Percentiles rank a stretch among this genome's conserved stretches.
Conservation (phyloP, 2,329 filamentous ascomycete species). For the Didymella pinodella region DNA sequence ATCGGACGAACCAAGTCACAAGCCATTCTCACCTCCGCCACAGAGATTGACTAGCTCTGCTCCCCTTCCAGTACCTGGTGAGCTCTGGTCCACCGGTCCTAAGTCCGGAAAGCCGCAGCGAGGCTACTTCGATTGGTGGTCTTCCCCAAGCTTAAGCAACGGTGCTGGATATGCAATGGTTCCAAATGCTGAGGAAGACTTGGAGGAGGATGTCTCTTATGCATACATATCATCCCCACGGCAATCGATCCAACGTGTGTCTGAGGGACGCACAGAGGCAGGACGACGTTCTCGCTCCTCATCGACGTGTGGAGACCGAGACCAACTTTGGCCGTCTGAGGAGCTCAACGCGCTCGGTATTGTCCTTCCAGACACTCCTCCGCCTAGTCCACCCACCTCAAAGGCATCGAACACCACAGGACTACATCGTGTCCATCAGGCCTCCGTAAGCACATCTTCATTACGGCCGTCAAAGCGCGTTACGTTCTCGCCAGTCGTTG, state of each 20-base stretch:
- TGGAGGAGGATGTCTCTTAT: neutral
- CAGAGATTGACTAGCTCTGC: slow-evolving; percentile 2
- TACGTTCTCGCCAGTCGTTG: slow-evolving; percentile 14
- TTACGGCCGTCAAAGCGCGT: slow-evolving; percentile 8
- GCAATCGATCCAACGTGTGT: neutral
- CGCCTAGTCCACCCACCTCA: slow-evolving; percentile 1
- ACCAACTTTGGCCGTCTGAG: neutral
- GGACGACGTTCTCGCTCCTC: neutral
- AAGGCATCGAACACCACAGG: neutral
- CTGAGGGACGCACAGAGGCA: neutral
- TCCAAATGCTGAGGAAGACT: neutral
- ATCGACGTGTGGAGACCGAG: no score
- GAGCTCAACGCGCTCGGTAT: slow-evolving; percentile 16
- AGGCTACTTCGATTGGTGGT: slow-evolving; percentile 17
- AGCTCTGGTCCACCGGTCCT: slow-evolving; percentile 5
- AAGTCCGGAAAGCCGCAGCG: neutral
- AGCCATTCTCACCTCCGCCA: neutral
- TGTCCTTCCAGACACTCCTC: slow-evolving; percentile 4
- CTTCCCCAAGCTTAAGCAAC: slow-evolving; percentile 3
- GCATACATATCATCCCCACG: neutral
- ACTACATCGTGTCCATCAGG: no score
- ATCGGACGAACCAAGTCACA: neutral
- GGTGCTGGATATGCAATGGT: slow-evolving; percentile 8
- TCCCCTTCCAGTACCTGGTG: slow-evolving; percentile 10
- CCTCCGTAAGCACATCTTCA: neutral